Percentiles rank a stretch among this genome's conserved stretches.
Conservation (phyloP, 129 eudicot species). For the Escallonia herrerae region DNA sequence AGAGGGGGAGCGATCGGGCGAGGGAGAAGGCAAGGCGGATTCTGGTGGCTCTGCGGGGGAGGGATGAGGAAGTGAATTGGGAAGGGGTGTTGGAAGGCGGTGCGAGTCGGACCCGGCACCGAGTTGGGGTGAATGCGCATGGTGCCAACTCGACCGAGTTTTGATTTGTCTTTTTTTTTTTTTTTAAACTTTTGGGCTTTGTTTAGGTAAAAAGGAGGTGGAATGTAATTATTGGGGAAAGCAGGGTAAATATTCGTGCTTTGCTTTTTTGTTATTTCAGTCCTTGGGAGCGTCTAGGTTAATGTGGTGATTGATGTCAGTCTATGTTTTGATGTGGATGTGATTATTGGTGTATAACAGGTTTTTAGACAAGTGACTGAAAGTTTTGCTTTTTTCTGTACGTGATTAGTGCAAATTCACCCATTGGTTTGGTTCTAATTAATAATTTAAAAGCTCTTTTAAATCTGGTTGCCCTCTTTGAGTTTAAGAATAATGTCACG, state of each 20-base stretch:
- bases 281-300: no score
- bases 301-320: no score
- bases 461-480: no score
- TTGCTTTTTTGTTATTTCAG: background rate
- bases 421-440: no score
- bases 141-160: conserved; percentile 65
- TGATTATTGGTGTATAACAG: no score
- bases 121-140: conserved; percentile 19
- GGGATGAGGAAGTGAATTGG: conserved; percentile 56
- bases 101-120: conserved; percentile 47
- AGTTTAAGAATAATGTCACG: no score
- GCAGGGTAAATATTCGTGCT: background rate
- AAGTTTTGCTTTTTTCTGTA: no score
- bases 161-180: conserved; percentile 12
- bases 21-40: conserved; percentile 74
- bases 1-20: conserved; percentile 64
- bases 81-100: conserved; percentile 67
- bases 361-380: no score
- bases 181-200: background rate
- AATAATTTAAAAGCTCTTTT: no score
- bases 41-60: conserved; percentile 47
- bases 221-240: no score
- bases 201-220: background rate
- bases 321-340: no score
- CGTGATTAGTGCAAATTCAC: no score